Base-by-base conservation (phyloP, 1,284 basidiomycete genomes). In the Leccinum solheimii region DNA sequence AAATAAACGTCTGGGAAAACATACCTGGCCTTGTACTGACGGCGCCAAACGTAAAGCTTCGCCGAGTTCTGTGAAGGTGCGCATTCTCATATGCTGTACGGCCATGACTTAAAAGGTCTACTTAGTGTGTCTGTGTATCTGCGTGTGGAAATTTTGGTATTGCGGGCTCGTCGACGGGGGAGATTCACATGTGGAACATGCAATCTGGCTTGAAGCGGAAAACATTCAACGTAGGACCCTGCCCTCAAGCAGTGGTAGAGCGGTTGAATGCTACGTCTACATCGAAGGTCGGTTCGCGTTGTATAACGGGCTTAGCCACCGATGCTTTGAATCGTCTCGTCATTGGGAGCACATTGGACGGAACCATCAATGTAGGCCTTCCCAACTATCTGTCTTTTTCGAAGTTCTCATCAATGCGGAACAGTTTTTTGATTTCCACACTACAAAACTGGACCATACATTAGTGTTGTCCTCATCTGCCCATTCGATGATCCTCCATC, bases 101-200 rank as follows among this genome's bases (percentile, higher is more conserved):
- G 10, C 1, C 19, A n/a, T 8, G 14, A 55, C 63, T 56, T 61
- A 63, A 51, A 60, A 58, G 49, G 38, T 36, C 36, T 3, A 32
- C 55, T 11, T 67, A 94, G 91, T 83, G 89, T n/a, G 91, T 95
- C 11, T 93, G 90, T 67, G 91, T 98, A 14, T 92, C 95, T 13
- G 91, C 94, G 0, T 99, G 97, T 73, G 97, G 97, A 14, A 99
- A 99, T 73, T 99, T 98, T 75, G 94, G 92, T 45, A 77, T 99
- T 6, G 90, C 90, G 1, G 87, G 92, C 27, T 91, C 91, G 1
- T 91, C 91, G 1, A 88, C 85, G 0, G 94, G 94, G 8, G 81
- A 82, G 43, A 90, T 97, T 56, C 77, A 86, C 60, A 89, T 95
- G 87, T 97, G 94, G 90, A 98, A 97, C 72, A 88, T 98, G 88